Evolutionary conservation across 169 alveolate species (phyloP), one percentile per base, ranked within the genome.

Genomic region (Eimeria praecox): DNA sequence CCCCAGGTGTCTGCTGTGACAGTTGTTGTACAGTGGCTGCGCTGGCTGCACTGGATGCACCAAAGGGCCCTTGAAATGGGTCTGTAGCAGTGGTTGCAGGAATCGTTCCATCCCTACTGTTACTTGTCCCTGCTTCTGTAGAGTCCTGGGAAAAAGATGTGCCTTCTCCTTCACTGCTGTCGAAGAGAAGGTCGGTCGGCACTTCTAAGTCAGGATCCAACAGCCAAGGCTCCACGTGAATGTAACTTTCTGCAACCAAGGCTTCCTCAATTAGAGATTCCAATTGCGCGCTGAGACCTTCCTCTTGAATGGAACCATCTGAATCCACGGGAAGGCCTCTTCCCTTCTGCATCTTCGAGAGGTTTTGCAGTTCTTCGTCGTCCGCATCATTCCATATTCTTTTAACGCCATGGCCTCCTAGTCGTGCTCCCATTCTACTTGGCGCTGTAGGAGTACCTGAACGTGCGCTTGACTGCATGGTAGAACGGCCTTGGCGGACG

Each of bases 51-150:
- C n/a, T 69, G 49, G 49, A 12, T 49, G 49, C 80, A 22, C 80
- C 49, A 35, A 6, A 16, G 12, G 49, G 9, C 80, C 30, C 80
- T 3, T 44, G 49, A 16, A n/a, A 49, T n/a, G 49, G 46, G 35
- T 33, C 22, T 69, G 46, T 1, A 69, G 10, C 80, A 33, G 80
- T 35, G 49, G n/a, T 33, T 69, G 49, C 80, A 69, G 12, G n/a
- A 69, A 14, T 18, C 80, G n/a, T 33, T 44, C 49, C 33, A 35
- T 33, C 49, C 49, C 0, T 10, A 16, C 27, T 10, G 8, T 12
- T 30, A 49, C 49, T 69, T 69, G 80, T 69, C 80, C n/a, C 46
- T 69, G 80, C 49, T 35, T 69, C 49, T 33, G 80, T 24, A 69
- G 10, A 33, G 27, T 16, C 80, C n/a, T 69, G 80, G n/a, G 49